Conservation (phyloP, 768 basidiomycete genomes). For the Boletus edulis region DNA sequence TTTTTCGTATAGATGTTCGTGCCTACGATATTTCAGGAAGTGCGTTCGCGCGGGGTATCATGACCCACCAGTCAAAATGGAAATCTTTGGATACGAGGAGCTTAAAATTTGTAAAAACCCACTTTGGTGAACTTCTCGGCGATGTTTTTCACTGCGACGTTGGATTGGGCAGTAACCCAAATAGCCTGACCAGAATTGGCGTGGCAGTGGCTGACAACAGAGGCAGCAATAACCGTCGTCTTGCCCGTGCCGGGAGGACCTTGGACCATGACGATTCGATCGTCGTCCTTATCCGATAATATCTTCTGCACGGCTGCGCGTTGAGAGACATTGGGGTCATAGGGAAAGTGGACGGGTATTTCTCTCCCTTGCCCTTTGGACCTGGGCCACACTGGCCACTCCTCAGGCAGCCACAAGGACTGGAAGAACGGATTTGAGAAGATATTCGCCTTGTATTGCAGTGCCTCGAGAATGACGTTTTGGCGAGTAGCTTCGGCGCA, state of each 20-base stretch:
- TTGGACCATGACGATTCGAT: slow-evolving; percentile 28
- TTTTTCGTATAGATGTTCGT: slow-evolving; percentile 49
- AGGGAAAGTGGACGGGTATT: neutral
- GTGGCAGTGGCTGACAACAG: slow-evolving; percentile 23
- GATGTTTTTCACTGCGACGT: slow-evolving; percentile 54
- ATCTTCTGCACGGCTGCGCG: slow-evolving; percentile 28
- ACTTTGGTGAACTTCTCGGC: slow-evolving; percentile 40
- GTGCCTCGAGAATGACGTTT: slow-evolving; percentile 17
- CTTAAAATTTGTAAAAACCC: slow-evolving; percentile 34
- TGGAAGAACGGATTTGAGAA: slow-evolving; percentile 25
- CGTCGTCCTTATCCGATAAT: slow-evolving; percentile 20
- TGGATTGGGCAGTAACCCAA: slow-evolving; percentile 48
- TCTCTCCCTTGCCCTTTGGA: neutral
- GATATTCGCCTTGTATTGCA: slow-evolving; percentile 20
- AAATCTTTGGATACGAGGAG: slow-evolving; percentile 47
- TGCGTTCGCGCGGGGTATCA: neutral
- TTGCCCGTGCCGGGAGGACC: slow-evolving; percentile 46
- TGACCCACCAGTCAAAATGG: slow-evolving; percentile 42
- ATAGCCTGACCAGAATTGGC: slow-evolving; percentile 17
- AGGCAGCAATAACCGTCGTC: slow-evolving; percentile 42
- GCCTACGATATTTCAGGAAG: slow-evolving; percentile 32
- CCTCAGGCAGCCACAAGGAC: slow-evolving; percentile 27
- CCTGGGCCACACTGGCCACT: slow-evolving; percentile 16
- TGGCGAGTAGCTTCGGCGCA: slow-evolving; percentile 43
- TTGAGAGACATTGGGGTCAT: slow-evolving; percentile 28